Base-by-base conservation (phyloP, 108 stramenopile genomes). In the Cyclotella cryptica region DNA sequence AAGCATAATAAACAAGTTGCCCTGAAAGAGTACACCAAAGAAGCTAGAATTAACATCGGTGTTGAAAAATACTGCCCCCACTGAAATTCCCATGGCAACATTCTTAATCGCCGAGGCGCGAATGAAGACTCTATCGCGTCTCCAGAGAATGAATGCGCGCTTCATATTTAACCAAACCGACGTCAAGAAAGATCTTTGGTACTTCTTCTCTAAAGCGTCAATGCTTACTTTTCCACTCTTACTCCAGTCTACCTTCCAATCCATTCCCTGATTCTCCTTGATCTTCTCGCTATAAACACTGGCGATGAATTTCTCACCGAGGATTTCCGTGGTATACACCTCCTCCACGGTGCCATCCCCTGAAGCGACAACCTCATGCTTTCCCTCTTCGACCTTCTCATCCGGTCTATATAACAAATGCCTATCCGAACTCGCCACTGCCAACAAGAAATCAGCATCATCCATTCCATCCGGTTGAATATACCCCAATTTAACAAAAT, bases 51-150 rank as follows among this genome's bases (percentile, higher is more conserved):
- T 72, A 21, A 73, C 21, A 47, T 69, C 63, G 17, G 88, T 91
- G 19, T 88, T 72, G 35, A 78, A 83, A 66, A 89, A 93, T 1
- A 91, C 90, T 1, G 85, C 87, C 39, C 92, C 92, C 3, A 93
- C 92, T 40, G 86, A 83, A n/a, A 91, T 18, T 10, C 92, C 92
- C 88, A 88, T 89, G 27, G 88, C 77, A 27, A 84, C 53, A 58
- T 91, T 89, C 75, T 88, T 88, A 24, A 79, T 82, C 35, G 81
- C 80, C 60, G 49, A 65, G 0, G 81, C 81, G 15, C 77, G 71
- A 46, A 83, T 83, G 45, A 78, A 83, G 42, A 53, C 58, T 28
- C 24, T 83, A 69, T 83, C 81, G 19, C 81, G 71, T 27, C 51
- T 73, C 81, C 81, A 83, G 14, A 83, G 47, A 15, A 46, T 73